Conservation (phyloP, 495 filamentous ascomycete species). For the Ramalina peruviana region DNA sequence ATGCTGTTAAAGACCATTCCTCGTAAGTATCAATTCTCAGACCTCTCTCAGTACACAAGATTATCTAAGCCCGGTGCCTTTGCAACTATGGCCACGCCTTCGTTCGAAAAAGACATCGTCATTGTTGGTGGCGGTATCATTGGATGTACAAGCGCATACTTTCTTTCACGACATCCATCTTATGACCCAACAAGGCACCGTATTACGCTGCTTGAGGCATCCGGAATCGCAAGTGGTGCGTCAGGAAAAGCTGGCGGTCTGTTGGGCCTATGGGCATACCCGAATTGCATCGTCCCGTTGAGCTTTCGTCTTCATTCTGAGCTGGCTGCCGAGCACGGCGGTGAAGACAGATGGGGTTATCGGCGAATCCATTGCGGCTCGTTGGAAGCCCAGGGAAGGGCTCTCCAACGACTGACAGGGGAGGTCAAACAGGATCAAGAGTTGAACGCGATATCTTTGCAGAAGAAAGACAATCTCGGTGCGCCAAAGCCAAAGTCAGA, state of each 20-base stretch:
- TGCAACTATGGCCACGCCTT: background rate
- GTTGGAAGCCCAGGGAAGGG: constrained; percentile 43
- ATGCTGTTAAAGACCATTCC: no score
- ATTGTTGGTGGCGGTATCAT: constrained; percentile 78
- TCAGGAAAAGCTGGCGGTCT: constrained; percentile 93
- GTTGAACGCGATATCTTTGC: constrained; percentile 38
- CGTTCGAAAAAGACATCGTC: constrained; percentile 46
- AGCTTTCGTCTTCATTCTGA: constrained; percentile 75
- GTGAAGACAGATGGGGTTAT: constrained; percentile 78
- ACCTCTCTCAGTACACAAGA: no score
- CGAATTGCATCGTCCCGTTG: constrained; percentile 67
- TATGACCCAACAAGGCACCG: constrained; percentile 63
- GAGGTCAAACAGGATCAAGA: constrained; percentile 17
- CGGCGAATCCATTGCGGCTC: constrained; percentile 64
- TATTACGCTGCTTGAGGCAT: constrained; percentile 82
- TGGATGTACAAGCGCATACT: constrained; percentile 88
- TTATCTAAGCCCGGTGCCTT: no score
- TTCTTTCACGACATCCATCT: constrained; percentile 72
- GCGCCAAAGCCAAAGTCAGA: constrained; percentile 42
- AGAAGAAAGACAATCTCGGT: constrained; percentile 58
- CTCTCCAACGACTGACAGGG: constrained; percentile 18
- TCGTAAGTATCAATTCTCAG: no score
- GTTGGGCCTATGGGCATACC: constrained; percentile 87
- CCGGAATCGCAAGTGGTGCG: constrained; percentile 75
- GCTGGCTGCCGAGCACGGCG: constrained; percentile 72